phyloP scores from a whole-genome alignment of 805 yeast genomes.

The Naumovozyma baii region DNA sequence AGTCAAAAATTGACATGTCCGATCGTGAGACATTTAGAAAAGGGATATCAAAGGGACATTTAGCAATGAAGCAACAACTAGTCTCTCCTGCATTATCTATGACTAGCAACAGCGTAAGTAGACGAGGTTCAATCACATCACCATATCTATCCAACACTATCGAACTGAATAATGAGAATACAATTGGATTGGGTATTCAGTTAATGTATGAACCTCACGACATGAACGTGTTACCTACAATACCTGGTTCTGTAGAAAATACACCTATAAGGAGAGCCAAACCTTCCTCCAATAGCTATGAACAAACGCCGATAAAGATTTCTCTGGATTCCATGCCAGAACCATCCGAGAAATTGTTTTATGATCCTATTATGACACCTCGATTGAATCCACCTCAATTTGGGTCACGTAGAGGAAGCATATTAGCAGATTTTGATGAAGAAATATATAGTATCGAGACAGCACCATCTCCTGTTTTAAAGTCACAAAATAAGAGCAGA shows the following conservation, averaged over 20 bases:
- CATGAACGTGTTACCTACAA: conserved; percentile 18
- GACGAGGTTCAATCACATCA: background rate
- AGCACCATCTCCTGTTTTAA: conserved; percentile 38
- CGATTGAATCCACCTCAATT: conserved; percentile 8
- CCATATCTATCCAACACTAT: background rate
- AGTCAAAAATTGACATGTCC: conserved; percentile 3
- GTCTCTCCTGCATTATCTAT: conserved; percentile 18
- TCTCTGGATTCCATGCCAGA: background rate
- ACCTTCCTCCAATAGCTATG: conserved; percentile 16
- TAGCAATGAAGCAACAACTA: background rate
- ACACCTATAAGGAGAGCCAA: conserved; percentile 15
- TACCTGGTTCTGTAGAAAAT: conserved; percentile 24
- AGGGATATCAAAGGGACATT: background rate
- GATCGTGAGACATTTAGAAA: too few species aligned
- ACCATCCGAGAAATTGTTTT: conserved; percentile 6
- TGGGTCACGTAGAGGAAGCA: background rate
- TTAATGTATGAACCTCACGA: background rate
- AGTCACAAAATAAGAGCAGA: conserved; percentile 23
- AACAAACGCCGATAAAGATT: conserved; percentile 20
- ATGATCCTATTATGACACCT: conserved; percentile 8
- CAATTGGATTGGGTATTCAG: background rate
- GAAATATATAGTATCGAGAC: conserved; percentile 27
- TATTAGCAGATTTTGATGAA: conserved; percentile 2
- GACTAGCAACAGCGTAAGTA: conserved; percentile 11
- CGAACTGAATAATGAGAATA: background rate